These are phyloP conservation scores for Malassezia vespertilionis DNA, from an alignment of 1,284 basidiomycete genomes.

Conservation along the genomic window DNA sequence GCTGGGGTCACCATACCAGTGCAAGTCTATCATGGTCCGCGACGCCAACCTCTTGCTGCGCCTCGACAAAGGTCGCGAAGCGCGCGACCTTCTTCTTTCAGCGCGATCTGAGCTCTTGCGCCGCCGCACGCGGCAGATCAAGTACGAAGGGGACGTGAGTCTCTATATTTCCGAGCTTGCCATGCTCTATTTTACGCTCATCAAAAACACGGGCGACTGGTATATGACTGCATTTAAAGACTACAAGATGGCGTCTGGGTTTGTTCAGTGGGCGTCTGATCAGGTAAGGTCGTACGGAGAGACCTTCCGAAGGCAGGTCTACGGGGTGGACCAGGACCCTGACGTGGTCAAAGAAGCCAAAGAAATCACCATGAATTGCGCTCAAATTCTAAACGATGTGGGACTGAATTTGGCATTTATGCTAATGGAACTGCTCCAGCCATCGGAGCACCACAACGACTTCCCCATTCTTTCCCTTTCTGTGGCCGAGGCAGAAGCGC, in stretches of 20 bases:
- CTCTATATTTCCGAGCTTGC: constrained; percentile 66
- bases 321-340: constrained; percentile 50
- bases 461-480: not conserved
- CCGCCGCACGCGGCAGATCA: constrained; percentile 67
- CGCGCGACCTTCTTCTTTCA: constrained; percentile 69
- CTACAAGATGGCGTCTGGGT: constrained; percentile 74
- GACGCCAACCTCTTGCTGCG: constrained; percentile 65
- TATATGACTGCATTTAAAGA: constrained; percentile 90
- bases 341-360: constrained; percentile 23
- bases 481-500: no score
- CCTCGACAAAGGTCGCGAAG: constrained; percentile 66
- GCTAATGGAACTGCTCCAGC: constrained; percentile 14
- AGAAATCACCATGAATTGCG: constrained; percentile 24
- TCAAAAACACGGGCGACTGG: constrained; percentile 96
- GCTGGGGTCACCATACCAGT: constrained; percentile 63
- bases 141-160: constrained; percentile 78
- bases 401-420: constrained; percentile 28
- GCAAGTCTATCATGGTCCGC: constrained; percentile 63
- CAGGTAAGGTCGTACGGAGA: constrained; percentile 74
- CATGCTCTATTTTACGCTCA: constrained; percentile 71
- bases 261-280: constrained; percentile 84
- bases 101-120: constrained; percentile 68
- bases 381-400: constrained; percentile 32
- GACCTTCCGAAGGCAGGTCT: constrained; percentile 82
- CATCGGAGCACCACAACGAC: no score